These are phyloP conservation scores for Cercospora brassicicola DNA, from an alignment of 2,329 filamentous ascomycete genomes.

Conservation along the genomic window DNA sequence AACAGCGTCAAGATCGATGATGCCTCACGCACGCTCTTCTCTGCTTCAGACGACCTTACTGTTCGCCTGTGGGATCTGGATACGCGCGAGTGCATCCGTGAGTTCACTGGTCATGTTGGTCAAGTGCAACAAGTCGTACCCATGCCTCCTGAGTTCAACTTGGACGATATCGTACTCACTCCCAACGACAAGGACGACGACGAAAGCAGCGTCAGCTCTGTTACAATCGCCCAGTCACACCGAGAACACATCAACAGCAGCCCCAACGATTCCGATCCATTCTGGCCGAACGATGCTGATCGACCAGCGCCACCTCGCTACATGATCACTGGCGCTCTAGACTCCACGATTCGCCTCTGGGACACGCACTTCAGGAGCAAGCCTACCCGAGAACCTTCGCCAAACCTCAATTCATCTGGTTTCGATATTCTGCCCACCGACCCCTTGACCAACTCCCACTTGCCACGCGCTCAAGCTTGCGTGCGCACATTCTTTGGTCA, in stretches of 20 bases:
- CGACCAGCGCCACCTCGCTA: constrained; percentile 80
- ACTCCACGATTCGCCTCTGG: constrained; percentile 91
- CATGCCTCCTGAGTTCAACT: constrained; percentile 83
- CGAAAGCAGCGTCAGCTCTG: constrained; percentile 36
- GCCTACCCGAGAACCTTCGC: constrained; percentile 17
- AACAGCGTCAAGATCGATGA: constrained; percentile 91
- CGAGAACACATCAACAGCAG: constrained; percentile 14
- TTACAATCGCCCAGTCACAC: constrained; percentile 27
- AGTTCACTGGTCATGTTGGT: constrained; percentile 86
- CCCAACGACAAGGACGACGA: constrained; percentile 57
- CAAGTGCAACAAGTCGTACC: constrained; percentile 90
- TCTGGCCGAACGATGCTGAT: constrained; percentile 61
- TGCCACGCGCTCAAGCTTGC: constrained; percentile 55
- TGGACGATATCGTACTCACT: constrained; percentile 63
- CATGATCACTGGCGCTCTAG: constrained; percentile 88
- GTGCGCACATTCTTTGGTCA: constrained; percentile 95
- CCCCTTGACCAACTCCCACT: constrained; percentile 39
- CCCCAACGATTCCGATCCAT: constrained; percentile 31
- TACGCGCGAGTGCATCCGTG: constrained; percentile 71
- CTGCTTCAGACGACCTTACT: constrained; percentile 89
- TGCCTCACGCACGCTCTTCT: constrained; percentile 72
- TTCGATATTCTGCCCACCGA: constrained; percentile 36
- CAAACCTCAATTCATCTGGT: constrained; percentile 15
- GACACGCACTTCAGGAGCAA: constrained; percentile 57
- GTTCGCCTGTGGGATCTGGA: constrained; percentile 93